These are phyloP conservation scores for Solanum chacoense DNA, from an alignment of 305 asterid genomes.

Conservation along the genomic window DNA sequence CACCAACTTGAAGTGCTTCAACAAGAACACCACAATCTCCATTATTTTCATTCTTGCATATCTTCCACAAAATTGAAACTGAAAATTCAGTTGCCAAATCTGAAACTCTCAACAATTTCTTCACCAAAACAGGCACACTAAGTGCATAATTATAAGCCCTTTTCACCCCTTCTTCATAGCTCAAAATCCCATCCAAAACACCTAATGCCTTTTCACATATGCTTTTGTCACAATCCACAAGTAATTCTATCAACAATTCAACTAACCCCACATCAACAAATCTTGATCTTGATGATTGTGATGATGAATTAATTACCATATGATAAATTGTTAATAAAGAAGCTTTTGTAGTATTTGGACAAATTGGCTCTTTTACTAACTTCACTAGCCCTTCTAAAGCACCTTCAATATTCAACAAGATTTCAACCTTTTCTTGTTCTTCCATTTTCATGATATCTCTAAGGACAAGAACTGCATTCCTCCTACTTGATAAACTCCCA, in stretches of 20 bases:
- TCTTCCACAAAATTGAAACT: conserved; percentile 35
- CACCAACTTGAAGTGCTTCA: conserved; percentile 41
- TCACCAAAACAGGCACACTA: conserved; percentile 32
- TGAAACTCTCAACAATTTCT: conserved; percentile 46
- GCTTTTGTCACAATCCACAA: conserved; percentile 38
- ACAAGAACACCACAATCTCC: conserved; percentile 1
- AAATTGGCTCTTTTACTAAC: conserved; percentile 33
- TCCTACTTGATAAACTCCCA: conserved; percentile 20
- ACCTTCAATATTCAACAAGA: conserved; percentile 12
- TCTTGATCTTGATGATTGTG: background rate
- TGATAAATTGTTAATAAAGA: conserved; percentile 25
- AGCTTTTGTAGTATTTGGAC: conserved; percentile 41
- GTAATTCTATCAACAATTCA: conserved; percentile 20
- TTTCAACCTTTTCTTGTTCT: conserved; percentile 2
- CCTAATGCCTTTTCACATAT: conserved; percentile 45
- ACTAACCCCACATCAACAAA: conserved; percentile 28
- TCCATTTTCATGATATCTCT: conserved; percentile 11
- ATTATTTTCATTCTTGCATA: conserved; percentile 11
- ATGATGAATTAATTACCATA: background rate
- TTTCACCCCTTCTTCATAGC: conserved; percentile 23
- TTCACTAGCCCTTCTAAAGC: conserved; percentile 24
- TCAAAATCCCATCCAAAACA: conserved; percentile 30
- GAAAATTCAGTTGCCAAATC: conserved; percentile 38
- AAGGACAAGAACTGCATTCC: conserved; percentile 26
- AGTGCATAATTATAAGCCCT: conserved; percentile 25